Evolutionary conservation across 345 rosid genomes (phyloP).

Genomic region (Acer negundo): DNA sequence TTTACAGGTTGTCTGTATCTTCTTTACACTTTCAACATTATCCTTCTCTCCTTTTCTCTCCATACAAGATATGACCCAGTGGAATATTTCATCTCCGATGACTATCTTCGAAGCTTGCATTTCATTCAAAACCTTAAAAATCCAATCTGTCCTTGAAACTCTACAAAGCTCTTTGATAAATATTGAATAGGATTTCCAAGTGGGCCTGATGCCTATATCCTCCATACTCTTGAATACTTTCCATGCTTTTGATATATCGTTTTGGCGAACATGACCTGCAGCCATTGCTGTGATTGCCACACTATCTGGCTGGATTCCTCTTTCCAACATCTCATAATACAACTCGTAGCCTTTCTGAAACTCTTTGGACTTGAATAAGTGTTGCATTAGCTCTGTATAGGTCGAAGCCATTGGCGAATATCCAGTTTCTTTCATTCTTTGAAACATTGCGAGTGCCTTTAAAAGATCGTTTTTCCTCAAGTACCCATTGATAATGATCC

Average conservation of each 20-base stretch:
- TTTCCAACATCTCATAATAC: constrained; percentile 66
- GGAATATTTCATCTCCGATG: constrained; percentile 50
- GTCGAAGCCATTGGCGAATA: constrained; percentile 48
- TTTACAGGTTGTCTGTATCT: constrained; percentile 40
- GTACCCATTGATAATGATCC: constrained; percentile 59
- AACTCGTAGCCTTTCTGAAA: constrained; percentile 58
- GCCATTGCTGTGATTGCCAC: constrained; percentile 65
- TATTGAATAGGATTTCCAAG: constrained; percentile 53
- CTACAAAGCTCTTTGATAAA: constrained; percentile 71
- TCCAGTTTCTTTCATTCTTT: constrained; percentile 57
- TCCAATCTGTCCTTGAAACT: constrained; percentile 52
- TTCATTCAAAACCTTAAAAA: constrained; percentile 50
- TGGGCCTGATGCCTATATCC: constrained; percentile 55
- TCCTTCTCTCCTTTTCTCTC: constrained; percentile 60
- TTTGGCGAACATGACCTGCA: constrained; percentile 59
- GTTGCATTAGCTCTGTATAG: constrained; percentile 70
- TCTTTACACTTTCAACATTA: constrained; percentile 50
- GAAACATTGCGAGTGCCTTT: constrained; percentile 57
- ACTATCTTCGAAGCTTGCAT: constrained; percentile 53
- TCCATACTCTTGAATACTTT: constrained; percentile 55
- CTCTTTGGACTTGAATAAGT: constrained; percentile 50
- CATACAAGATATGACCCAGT: constrained; percentile 56
- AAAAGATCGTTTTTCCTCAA: constrained; percentile 55
- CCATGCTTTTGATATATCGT: constrained; percentile 71
- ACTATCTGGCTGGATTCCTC: constrained; percentile 55